Percentiles rank a stretch among this genome's conserved stretches.
Evolutionary conservation across 2,329 filamentous ascomycete species (phyloP).

Genomic region (Penicillium palitans): DNA sequence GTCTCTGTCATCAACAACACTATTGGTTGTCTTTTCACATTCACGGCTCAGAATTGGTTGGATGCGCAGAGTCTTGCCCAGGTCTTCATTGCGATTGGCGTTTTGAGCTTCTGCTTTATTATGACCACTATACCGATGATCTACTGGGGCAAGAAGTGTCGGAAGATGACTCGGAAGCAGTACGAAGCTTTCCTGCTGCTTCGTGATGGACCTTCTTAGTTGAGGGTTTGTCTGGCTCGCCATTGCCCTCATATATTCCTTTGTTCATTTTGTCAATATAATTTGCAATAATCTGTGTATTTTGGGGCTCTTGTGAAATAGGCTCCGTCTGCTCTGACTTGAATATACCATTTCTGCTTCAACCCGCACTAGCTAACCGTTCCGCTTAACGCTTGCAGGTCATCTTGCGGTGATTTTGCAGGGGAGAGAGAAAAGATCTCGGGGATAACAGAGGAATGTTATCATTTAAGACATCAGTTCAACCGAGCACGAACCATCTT

Average conservation of each 20-base stretch:
- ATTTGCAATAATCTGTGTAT: neutral
- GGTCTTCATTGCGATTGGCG: conserved; percentile 55
- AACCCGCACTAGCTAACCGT: neutral
- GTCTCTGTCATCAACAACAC: conserved; percentile 60
- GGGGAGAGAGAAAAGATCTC: no score
- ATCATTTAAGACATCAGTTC: neutral
- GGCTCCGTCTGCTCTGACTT: neutral
- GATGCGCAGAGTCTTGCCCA: conserved; percentile 46
- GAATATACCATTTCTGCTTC: neutral
- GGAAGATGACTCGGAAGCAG: conserved; percentile 50
- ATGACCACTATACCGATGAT: conserved; percentile 57
- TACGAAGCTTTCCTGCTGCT: conserved; percentile 52
- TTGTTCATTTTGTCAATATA: neutral
- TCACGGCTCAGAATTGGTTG: conserved; percentile 53
- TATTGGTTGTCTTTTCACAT: conserved; percentile 57
- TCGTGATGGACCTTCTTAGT: conserved; percentile 38
- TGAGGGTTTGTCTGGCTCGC: neutral
- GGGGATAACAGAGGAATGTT: neutral
- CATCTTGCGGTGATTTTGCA: neutral
- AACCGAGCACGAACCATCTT: neutral
- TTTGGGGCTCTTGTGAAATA: no score
- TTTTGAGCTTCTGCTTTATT: conserved; percentile 54
- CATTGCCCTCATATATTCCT: neutral
- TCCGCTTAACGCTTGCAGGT: neutral
- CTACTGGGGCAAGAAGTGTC: conserved; percentile 52